These are phyloP conservation scores for Raffaelea arxii DNA, from an alignment of 2,329 filamentous ascomycete genomes.

Conservation along the genomic window DNA sequence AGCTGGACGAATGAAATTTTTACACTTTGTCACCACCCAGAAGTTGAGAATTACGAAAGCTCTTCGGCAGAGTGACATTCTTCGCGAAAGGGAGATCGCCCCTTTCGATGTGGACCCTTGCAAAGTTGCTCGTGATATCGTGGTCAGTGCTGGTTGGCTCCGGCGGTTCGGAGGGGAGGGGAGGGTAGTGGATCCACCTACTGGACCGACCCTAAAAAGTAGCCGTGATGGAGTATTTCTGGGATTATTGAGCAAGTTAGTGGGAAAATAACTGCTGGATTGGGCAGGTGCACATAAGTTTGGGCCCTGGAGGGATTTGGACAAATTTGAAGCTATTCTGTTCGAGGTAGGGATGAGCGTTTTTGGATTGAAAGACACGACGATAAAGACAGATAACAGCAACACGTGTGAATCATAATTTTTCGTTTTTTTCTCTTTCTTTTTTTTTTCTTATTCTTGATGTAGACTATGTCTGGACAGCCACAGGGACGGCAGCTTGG, in stretches of 20 bases:
- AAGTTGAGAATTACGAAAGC: too few species aligned
- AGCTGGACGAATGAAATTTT: too few species aligned
- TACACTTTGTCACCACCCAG: too few species aligned
- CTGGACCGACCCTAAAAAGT: neutral
- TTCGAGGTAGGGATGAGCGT: too few species aligned
- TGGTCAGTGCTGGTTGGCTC: constrained; percentile 27
- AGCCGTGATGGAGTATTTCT: neutral
- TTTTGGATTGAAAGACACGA: too few species aligned
- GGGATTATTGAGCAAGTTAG: neutral
- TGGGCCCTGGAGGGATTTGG: too few species aligned
- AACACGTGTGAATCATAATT: too few species aligned
- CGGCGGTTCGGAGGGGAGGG: neutral
- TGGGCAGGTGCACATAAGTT: neutral
- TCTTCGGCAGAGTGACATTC: too few species aligned
- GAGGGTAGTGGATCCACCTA: neutral
- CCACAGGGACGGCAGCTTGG: neutral
- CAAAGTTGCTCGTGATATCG: constrained; percentile 39
- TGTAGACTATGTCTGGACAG: neutral
- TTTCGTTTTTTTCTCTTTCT: neutral
- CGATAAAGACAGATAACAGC: too few species aligned
- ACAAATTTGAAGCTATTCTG: too few species aligned
- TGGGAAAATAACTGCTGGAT: neutral
- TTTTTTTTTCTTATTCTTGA: neutral
- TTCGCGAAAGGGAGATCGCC: too few species aligned
- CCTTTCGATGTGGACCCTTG: too few species aligned